Conservation (phyloP, 305 asterid genomes). For the Solanum hybrid region DNA sequence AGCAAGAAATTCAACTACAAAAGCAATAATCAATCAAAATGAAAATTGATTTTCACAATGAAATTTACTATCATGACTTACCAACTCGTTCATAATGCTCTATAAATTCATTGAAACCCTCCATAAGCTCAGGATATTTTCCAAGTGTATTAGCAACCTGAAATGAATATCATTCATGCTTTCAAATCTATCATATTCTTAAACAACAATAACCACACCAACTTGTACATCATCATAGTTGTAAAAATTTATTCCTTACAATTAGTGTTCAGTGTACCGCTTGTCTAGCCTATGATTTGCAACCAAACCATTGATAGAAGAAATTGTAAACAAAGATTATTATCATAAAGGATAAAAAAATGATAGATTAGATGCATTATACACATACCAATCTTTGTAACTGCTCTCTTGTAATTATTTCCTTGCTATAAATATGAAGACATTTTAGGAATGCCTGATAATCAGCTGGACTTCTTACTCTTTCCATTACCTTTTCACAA, state of each 20-base stretch:
- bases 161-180: background rate
- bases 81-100: constrained; percentile 92
- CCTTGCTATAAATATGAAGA: constrained; percentile 83
- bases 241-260: background rate
- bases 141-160: constrained; percentile 88
- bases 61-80: constrained; percentile 7
- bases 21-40: constrained; percentile 21
- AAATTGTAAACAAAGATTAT: background rate
- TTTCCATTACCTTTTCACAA: constrained; percentile 93
- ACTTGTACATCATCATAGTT: background rate
- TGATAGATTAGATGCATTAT: background rate
- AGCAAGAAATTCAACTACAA: constrained; percentile 78
- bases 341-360: background rate
- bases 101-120: constrained; percentile 75
- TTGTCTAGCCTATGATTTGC: background rate
- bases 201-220: background rate
- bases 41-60: background rate
- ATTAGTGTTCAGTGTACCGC: background rate
- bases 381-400: constrained; percentile 72
- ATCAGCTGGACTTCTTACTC: constrained; percentile 63
- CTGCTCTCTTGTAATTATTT: constrained; percentile 82
- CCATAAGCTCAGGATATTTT: constrained; percentile 90
- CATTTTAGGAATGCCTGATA: constrained; percentile 93
- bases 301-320: background rate
- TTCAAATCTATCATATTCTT: background rate